These are phyloP conservation scores for Coffea eugenioides DNA, from an alignment of 257 asterid species.

Conservation along the genomic window DNA sequence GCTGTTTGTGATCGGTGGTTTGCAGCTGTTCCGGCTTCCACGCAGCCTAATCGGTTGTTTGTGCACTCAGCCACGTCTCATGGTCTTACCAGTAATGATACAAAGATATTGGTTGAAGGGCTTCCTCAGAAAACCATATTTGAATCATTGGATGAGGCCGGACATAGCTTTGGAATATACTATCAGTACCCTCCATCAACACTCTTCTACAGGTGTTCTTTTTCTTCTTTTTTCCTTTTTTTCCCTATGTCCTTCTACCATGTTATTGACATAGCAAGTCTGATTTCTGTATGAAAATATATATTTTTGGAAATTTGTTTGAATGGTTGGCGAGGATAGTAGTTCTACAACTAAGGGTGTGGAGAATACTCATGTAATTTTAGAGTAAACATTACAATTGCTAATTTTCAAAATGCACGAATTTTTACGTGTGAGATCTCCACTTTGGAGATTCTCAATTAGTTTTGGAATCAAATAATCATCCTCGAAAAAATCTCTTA, in stretches of 20 bases:
- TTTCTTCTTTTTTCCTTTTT: not conserved
- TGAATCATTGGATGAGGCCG: constrained; percentile 61
- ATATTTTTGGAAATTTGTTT: no score
- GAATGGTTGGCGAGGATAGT: no score
- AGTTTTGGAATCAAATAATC: no score
- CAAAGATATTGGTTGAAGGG: constrained; percentile 41
- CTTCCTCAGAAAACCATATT: constrained; percentile 73
- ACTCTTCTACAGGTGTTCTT: constrained; percentile 48
- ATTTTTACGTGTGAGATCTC: no score
- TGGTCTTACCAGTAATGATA: constrained; percentile 49
- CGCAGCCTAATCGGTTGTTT: constrained; percentile 73
- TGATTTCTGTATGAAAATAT: no score
- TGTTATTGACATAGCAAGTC: not conserved
- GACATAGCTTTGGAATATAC: constrained; percentile 56
- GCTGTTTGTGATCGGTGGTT: constrained; percentile 81
- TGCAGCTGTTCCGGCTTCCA: constrained; percentile 68
- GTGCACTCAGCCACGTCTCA: constrained; percentile 70
- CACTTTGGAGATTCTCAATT: no score
- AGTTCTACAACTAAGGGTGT: no score
- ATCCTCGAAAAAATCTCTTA: no score
- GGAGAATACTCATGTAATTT: no score
- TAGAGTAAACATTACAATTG: no score
- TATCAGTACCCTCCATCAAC: constrained; percentile 70
- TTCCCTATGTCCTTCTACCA: no score
- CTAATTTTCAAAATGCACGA: no score